Conservation (phyloP, 345 rosid species). For the Brassica cretica region DNA sequence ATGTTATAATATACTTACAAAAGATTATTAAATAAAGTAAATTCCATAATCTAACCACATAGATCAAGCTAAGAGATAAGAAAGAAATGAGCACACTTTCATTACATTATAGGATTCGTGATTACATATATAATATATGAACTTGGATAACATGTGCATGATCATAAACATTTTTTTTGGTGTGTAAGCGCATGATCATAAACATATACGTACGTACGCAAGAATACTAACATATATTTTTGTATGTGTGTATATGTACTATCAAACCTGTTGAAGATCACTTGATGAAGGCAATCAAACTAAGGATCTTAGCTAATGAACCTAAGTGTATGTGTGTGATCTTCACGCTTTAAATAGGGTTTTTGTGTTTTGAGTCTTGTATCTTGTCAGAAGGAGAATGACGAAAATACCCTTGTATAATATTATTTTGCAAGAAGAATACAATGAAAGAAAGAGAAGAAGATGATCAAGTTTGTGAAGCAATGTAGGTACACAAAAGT, state of each 20-base stretch:
- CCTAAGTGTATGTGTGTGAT: constrained; percentile 10
- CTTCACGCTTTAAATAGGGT: constrained; percentile 33
- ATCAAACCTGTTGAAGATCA: constrained; percentile 31
- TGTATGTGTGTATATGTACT: background rate
- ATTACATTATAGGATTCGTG: background rate
- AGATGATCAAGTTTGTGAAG: constrained; percentile 40
- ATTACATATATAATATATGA: background rate
- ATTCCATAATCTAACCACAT: background rate
- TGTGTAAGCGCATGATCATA: background rate
- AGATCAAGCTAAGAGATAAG: background rate
- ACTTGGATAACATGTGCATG: constrained; percentile 5
- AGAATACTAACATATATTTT: background rate
- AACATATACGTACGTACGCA: background rate
- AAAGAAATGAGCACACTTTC: background rate
- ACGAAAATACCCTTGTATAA: constrained; percentile 23
- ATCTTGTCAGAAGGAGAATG: constrained; percentile 38
- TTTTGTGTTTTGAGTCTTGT: constrained; percentile 22
- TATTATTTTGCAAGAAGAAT: constrained; percentile 18
- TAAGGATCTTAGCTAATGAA: constrained; percentile 21
- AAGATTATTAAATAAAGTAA: background rate
- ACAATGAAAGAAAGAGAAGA: constrained; percentile 29
- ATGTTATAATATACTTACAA: background rate
- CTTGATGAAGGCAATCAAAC: constrained; percentile 9
- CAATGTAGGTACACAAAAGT: constrained; percentile 41
- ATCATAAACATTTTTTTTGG: background rate